Base-by-base conservation (phyloP, 108 stramenopile genomes). In the Aureococcus anophagefferens region DNA sequence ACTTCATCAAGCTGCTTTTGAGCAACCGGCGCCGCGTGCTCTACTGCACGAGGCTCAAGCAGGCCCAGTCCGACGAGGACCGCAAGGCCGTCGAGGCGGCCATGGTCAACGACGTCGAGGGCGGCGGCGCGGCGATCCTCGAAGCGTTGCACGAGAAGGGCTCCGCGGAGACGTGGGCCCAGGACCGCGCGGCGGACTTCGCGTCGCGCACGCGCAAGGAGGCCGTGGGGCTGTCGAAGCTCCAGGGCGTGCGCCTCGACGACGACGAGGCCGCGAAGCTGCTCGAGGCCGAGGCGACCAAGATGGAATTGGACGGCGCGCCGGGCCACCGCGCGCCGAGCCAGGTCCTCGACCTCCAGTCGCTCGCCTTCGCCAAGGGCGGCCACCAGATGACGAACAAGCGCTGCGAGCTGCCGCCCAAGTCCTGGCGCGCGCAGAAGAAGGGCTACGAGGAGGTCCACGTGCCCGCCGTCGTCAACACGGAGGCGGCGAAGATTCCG, bases 391-490 rank as follows among this genome's bases (percentile, higher is more conserved):
- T 97, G 94, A 91, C 88, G 74, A 98, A 97, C 78, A 93, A 93
- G 72, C 81, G 89, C 30, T 94, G 93, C 68, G 85, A 83, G 62
- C 79, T 99, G 32, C 96, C 95, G 31, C 91, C 92, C 62, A 84
- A 86, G 68, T 89, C 91, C 11, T 98, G 96, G 96, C 80, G 93
- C 40, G 92, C 88, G 32, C 88, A 89, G 85, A 93, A 94, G 81
- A 88, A 91, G 62, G 98, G 96, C 14, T 99, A 97, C 80, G 96
- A 98, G 81, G 98, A 99, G 88, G 96, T 99, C 0, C 98, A 99
- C 76, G 97, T 99, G 67, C 98, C 98, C 16, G 96, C 98, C 14
- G 81, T 91, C 1, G 88, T 91, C 72, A 73, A 89, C 37, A 79
- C 91, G 31, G 85, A 87, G 1, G 78, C 74, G 16, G 91, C 80